Evolutionary conservation across 495 filamentous ascomycete genomes (phyloP), one percentile per base, ranked within the genome.

Genomic region (Stereocaulon alpinum): DNA sequence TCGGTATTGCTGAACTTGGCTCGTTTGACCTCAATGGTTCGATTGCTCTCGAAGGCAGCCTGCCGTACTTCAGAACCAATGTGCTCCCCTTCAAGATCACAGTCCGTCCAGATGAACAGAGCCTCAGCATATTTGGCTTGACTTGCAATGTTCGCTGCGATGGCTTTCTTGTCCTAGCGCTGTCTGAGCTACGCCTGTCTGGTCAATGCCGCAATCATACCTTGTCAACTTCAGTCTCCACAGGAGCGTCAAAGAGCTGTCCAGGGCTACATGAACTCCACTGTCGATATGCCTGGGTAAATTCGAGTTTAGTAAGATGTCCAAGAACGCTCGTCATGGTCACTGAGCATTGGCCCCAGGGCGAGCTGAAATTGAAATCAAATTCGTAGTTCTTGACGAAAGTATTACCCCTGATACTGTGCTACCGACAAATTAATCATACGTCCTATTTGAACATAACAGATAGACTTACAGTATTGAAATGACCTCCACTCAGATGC

Each of bases 61-160:
- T 87, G 80, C 41, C 89, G 83, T 54, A 98, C 90, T 67, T 97
- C 94, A n/a, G 86, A 75, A 1, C 93, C 93, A 61, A 98, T 98
- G 66, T 96, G 86, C 71, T 98, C 93, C 17, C 93, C 93, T 77
- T 98, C 93, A 52, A 91, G 84, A 77, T 98, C 93, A 73, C 93
- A 97, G 77, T 98, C 93, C 1, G 93, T 98, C 93, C 93, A 98
- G 65, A 98, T 95, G 70, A 90, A 93, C 15, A 98, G 77, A 20
- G 82, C 82, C 64, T 76, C 78, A 56, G 81, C 74, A 64, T 80
- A 77, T 47, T 79, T 80, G 14, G 94, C 93, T 70, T 93, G 83
- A 6, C 75, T 70, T 49, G 83, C 77, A 66, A 98, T 97, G 66
- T 98, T 98, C 6, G 82, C 75, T 10, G 91, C 89, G 57, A 97